Evolutionary conservation across 306 rosid species (phyloP).

Genomic region (Sicyos baderoa): DNA sequence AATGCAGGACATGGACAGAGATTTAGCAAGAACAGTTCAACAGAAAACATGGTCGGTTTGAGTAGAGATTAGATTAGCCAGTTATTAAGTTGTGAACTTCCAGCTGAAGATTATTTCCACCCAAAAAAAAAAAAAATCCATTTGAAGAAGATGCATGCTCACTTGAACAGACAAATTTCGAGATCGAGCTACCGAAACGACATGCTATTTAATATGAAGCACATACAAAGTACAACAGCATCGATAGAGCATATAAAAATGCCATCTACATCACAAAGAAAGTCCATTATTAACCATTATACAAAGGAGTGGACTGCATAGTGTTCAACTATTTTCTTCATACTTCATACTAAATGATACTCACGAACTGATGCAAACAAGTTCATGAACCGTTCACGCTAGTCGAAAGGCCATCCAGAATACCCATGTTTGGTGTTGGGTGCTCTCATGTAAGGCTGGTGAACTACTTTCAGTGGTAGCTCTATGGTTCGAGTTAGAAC

Average conservation of each 20-base stretch:
- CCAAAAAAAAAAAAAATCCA: neutral
- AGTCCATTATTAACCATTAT: conserved; percentile 12
- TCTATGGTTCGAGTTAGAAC: conserved; percentile 11
- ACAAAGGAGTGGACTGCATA: neutral
- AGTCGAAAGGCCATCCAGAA: conserved; percentile 22
- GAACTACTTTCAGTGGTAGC: conserved; percentile 14
- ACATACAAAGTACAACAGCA: too few species aligned
- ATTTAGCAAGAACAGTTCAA: neutral
- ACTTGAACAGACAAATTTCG: neutral
- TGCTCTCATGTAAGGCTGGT: conserved; percentile 14
- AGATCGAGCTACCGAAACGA: too few species aligned
- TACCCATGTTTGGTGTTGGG: conserved; percentile 18
- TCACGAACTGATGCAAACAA: conserved; percentile 4
- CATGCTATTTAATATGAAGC: too few species aligned
- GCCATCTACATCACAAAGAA: conserved; percentile 14
- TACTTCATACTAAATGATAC: neutral
- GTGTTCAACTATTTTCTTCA: conserved; percentile 3
- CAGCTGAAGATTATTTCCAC: too few species aligned
- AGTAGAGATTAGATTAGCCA: neutral
- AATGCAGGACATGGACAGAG: neutral
- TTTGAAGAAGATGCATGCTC: too few species aligned
- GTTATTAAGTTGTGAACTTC: too few species aligned
- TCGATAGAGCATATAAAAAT: conserved; percentile 1
- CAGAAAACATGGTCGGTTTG: neutral
- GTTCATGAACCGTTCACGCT: neutral